Base-by-base conservation (phyloP, 305 asterid genomes). In the Solanum aculeatissimum region DNA sequence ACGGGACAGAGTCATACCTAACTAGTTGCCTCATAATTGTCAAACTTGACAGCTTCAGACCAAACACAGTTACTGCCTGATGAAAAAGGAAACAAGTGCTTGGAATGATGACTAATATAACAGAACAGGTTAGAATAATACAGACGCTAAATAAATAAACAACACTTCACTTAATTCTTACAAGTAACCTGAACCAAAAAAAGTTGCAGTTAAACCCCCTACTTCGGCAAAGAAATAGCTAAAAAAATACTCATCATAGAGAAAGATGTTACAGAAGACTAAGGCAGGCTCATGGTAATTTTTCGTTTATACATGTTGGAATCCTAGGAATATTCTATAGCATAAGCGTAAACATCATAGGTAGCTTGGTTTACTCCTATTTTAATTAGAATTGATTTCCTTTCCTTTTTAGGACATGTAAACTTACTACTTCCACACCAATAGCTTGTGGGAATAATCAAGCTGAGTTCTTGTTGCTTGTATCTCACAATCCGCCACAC, bases 41-140 rank as follows among this genome's bases (percentile, higher is more conserved):
- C 92, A 96, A 90, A 88, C 98, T 93, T 82, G 97, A 90, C 88
- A 96, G 91, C 94, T 92, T 95, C 93, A 96, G 86, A 87, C 99
- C 99, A 88, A 94, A 93, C 84, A 88, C 54, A 80, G 93, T 80
- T 63, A 88, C 91, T 68, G 88, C 97, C 98, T 95, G 97, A 87
- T 87, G 88, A 83, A 90, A 69, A 89, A 83, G 55, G 87, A 80
- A 53, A 78, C 65, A 87, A 89, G 54, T 29, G 78, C 83, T 85
- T 51, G 38, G 42, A 75, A 53, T 18, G 45, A 77, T 27, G 45
- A 51, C 43, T 75, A 49, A 27, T 51, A 29, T 77, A 19, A 29
- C 82, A 77, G 38, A 16, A 29, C 82, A 21, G 14, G 23, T 42
- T 40, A 23, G 32, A 70, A 72, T 23, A 72, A 72, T 45, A 72